Percentiles rank a stretch among this genome's conserved stretches.
These are phyloP conservation scores for Pseudogymnoascus sp. DNA, from an alignment of 2,329 filamentous ascomycete species.

Conservation along the genomic window DNA sequence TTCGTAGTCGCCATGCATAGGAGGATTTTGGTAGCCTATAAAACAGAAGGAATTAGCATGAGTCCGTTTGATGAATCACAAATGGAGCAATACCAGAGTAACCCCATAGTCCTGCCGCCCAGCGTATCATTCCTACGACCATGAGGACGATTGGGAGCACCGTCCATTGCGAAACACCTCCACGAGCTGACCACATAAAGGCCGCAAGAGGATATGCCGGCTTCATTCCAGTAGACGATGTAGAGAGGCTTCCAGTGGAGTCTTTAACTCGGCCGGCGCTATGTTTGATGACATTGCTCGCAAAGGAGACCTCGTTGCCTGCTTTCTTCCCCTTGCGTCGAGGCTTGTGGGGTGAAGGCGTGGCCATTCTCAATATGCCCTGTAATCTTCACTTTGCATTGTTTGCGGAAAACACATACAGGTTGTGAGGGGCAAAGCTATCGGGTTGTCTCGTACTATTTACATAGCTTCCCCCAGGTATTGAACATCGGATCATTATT, in stretches of 20 bases:
- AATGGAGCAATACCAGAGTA: constrained; percentile 64
- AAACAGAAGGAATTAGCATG: not conserved
- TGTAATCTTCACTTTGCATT: constrained; percentile 6
- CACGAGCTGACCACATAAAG: constrained; percentile 89
- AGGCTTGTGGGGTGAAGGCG: constrained; percentile 50
- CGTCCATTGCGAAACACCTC: constrained; percentile 78
- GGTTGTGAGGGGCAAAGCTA: not conserved
- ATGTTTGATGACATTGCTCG: constrained; percentile 21
- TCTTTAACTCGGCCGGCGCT: constrained; percentile 5
- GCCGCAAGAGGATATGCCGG: constrained; percentile 85
- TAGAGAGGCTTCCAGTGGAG: constrained; percentile 1
- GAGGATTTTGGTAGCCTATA: constrained; percentile 67
- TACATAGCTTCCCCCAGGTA: not conserved
- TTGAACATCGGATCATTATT: not conserved
- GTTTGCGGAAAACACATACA: not conserved
- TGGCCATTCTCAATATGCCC: constrained; percentile 19
- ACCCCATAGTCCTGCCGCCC: constrained; percentile 87
- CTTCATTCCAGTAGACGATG: constrained; percentile 27
- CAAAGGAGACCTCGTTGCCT: constrained; percentile 30
- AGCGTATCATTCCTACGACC: constrained; percentile 83
- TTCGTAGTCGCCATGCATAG: constrained; percentile 95
- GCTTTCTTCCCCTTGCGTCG: constrained; percentile 50
- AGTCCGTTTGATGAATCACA: not conserved
- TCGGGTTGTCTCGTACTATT: not conserved
- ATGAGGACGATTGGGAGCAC: constrained; percentile 82